phyloP scores from a whole-genome alignment of 768 basidiomycete species.

The Trametes coccinea region DNA sequence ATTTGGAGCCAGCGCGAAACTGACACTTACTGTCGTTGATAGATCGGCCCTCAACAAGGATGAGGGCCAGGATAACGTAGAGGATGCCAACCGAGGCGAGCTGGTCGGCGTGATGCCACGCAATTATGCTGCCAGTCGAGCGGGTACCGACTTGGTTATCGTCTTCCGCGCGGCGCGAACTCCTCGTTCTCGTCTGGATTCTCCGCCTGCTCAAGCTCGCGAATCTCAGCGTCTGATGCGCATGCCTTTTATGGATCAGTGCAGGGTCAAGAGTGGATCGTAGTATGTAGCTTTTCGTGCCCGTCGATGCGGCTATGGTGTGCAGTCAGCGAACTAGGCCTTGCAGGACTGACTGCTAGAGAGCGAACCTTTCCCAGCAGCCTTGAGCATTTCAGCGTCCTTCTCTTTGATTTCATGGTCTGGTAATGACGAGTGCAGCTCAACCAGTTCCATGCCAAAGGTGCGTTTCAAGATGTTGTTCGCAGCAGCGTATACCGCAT shows the following conservation, averaged over 20 bases:
- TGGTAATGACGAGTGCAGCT: conserved; percentile 66
- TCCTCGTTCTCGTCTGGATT: conserved; percentile 48
- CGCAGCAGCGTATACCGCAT: conserved; percentile 59
- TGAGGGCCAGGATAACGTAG: conserved; percentile 78
- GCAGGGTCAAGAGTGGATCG: conserved; percentile 67
- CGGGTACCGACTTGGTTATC: conserved; percentile 47
- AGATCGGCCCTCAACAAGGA: conserved; percentile 77
- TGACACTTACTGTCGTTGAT: conserved; percentile 68
- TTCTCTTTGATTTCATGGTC: conserved; percentile 53
- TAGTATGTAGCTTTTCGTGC: conserved; percentile 82
- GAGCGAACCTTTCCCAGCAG: conserved; percentile 59
- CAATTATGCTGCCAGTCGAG: conserved; percentile 67
- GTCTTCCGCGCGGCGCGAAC: conserved; percentile 39
- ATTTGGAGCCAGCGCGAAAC: background rate
- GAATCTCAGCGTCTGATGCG: conserved; percentile 43
- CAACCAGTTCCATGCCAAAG: conserved; percentile 85
- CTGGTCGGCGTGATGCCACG: conserved; percentile 70
- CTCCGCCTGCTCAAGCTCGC: conserved; percentile 51
- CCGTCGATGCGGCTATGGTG: conserved; percentile 47
- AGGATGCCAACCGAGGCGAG: conserved; percentile 71
- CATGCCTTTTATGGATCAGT: conserved; percentile 65
- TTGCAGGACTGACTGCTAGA: too few species aligned
- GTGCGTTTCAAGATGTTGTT: conserved; percentile 62
- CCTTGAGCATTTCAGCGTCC: conserved; percentile 44
- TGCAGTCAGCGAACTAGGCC: too few species aligned